Evolutionary conservation across 2,329 filamentous ascomycete genomes (phyloP), one percentile per base, ranked within the genome.

Genomic region (Beauveria sp.): DNA sequence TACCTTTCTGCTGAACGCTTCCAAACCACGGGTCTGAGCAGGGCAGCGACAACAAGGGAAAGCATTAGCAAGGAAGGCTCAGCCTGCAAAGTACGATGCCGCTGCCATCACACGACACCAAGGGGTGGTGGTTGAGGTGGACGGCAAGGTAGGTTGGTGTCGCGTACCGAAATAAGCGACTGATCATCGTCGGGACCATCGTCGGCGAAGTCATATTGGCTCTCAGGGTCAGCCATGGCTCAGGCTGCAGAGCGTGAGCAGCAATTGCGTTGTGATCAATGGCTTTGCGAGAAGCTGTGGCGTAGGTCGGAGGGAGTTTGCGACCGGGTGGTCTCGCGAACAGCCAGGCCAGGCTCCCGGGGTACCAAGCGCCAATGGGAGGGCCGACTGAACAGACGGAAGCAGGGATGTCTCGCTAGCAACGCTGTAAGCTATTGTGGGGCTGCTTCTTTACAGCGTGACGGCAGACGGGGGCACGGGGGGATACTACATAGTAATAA

Each of bases 1-100:
- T 65, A 98, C 92, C 77, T 97, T 99, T 71, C 93, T 87, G 67
- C 92, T 86, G 75, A 99, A 97, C 60, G 91, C 90, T 77, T 97
- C 93, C 68, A 98, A 79, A 66, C 95, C 90, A 69, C 91, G 89
- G 60, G 91, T 86, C 92, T 96, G 69, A 56, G 54, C 62, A 65
- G 62, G 24, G 38, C 38, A 62, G 20, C 45, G 26, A 49, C 30
- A 54, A 49, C 8, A 47, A 60, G 50, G 16, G 9, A 9, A 30
- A 30, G 28, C 28, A 51, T 60, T 60, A 60, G 58, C 58, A 60
- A 53, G 38, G 20, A n/a, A 34, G 50, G 14, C 20, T 20, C n/a
- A 18, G 20, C 22, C 62, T 62, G 28, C 49, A 43, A 40, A 61
- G 49, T 60, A 60, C 51, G 42, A 60, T 28, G 59, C 28, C 38